Conservation (phyloP, 1,284 basidiomycete species). For the Entoloma clypeatum region DNA sequence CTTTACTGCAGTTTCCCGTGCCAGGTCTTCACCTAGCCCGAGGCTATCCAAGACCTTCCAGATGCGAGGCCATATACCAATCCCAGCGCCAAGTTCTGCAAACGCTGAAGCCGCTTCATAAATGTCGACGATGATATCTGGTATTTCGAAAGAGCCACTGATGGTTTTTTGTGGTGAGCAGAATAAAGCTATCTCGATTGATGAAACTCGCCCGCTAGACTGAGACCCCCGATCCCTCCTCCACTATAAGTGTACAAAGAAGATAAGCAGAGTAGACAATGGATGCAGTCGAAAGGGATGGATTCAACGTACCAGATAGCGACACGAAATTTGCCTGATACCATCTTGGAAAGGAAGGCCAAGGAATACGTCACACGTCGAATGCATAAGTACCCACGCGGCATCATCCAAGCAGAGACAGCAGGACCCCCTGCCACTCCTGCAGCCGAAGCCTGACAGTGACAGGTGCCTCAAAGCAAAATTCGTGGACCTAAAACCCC, state of each 20-base stretch:
- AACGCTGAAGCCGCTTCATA: constrained; percentile 38
- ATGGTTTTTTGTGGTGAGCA: neutral
- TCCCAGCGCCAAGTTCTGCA: constrained; percentile 40
- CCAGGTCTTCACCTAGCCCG: constrained; percentile 38
- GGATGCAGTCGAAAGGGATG: neutral
- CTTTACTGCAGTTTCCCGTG: constrained; percentile 28
- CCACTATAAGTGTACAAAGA: constrained; percentile 8
- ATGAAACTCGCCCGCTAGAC: constrained; percentile 14
- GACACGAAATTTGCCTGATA: constrained; percentile 8
- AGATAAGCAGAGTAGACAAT: neutral
- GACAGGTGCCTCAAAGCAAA: too few relatives aligned
- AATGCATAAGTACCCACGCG: neutral
- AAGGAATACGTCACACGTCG: neutral
- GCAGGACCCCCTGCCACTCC: neutral
- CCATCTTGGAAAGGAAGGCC: neutral
- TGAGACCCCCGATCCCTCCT: constrained; percentile 16
- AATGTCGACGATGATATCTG: constrained; percentile 39
- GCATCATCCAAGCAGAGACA: neutral
- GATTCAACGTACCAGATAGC: constrained; percentile 10
- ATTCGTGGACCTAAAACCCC: too few relatives aligned
- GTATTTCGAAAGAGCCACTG: constrained; percentile 34
- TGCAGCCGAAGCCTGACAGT: too few relatives aligned
- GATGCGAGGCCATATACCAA: constrained; percentile 41
- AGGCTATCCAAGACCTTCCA: constrained; percentile 38
- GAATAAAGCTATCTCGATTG: neutral